These are phyloP conservation scores for Venturia pyrina DNA, from an alignment of 2,329 filamentous ascomycete genomes.

Conservation along the genomic window DNA sequence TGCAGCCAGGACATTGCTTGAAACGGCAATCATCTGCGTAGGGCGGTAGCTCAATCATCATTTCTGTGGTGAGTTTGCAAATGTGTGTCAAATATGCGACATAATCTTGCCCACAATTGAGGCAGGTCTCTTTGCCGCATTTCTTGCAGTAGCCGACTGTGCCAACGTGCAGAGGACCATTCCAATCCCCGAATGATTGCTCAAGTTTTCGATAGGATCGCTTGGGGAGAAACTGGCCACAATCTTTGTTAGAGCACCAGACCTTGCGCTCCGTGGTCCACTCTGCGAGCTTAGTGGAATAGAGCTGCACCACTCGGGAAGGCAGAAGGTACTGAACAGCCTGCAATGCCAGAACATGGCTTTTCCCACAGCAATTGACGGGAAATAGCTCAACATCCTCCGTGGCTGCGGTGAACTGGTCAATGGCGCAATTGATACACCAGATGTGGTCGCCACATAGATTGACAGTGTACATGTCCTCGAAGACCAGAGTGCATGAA, in stretches of 20 bases:
- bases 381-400: background rate
- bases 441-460: conserved; percentile 2
- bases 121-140: background rate
- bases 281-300: background rate
- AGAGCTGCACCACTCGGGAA: background rate
- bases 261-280: background rate
- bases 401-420: background rate
- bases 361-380: background rate
- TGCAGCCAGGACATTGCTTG: conserved; percentile 16
- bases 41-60: conserved; percentile 10
- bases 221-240: background rate
- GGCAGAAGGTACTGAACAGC: background rate
- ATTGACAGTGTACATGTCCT: background rate
- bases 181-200: background rate
- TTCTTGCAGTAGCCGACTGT: background rate
- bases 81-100: background rate
- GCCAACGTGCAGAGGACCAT: background rate
- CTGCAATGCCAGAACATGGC: background rate
- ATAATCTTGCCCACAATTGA: background rate
- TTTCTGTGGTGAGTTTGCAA: background rate
- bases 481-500: background rate
- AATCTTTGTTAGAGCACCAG: background rate
- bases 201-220: background rate
- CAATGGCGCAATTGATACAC: conserved; percentile 5
- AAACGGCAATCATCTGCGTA: conserved; percentile 14